Evolutionary conservation across 805 yeast species (phyloP).

Genomic region (Saccharomycopsis sp.): DNA sequence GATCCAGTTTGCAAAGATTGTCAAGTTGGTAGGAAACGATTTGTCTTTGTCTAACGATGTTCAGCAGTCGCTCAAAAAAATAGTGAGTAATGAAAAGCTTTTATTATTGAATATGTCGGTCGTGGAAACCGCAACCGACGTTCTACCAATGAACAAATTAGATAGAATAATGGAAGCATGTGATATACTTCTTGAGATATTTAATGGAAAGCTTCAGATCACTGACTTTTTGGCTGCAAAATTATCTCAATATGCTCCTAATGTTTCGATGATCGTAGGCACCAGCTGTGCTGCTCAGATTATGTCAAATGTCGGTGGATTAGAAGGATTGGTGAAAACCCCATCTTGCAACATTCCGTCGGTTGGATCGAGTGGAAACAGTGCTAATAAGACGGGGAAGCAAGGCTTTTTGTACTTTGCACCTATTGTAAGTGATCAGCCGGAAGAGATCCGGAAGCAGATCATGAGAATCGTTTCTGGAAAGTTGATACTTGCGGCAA

Average conservation of each 20-base stretch:
- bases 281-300: constrained; percentile 67
- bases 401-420: constrained; percentile 61
- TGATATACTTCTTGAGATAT: constrained; percentile 40
- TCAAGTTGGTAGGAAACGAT: constrained; percentile 46
- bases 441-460: constrained; percentile 58
- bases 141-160: constrained; percentile 31
- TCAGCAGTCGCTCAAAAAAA: constrained; percentile 29
- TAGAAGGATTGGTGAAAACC: constrained; percentile 53
- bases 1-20: constrained; percentile 50
- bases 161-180: constrained; percentile 39
- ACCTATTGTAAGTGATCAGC: constrained; percentile 43
- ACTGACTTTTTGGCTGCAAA: constrained; percentile 50
- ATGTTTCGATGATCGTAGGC: constrained; percentile 66
- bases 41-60: constrained; percentile 28
- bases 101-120: constrained; percentile 73
- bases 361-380: constrained; percentile 59
- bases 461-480: constrained; percentile 77
- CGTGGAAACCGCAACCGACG: constrained; percentile 35
- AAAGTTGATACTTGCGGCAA: constrained; percentile 73
- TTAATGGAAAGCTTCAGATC: constrained; percentile 37
- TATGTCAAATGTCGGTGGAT: constrained; percentile 50
- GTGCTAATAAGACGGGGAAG: constrained; percentile 42
- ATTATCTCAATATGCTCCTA: constrained; percentile 67
- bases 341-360: constrained; percentile 85
- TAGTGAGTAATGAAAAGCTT: constrained; percentile 54